phyloP scores from a whole-genome alignment of 306 rosid species.

The Delonix regia region DNA sequence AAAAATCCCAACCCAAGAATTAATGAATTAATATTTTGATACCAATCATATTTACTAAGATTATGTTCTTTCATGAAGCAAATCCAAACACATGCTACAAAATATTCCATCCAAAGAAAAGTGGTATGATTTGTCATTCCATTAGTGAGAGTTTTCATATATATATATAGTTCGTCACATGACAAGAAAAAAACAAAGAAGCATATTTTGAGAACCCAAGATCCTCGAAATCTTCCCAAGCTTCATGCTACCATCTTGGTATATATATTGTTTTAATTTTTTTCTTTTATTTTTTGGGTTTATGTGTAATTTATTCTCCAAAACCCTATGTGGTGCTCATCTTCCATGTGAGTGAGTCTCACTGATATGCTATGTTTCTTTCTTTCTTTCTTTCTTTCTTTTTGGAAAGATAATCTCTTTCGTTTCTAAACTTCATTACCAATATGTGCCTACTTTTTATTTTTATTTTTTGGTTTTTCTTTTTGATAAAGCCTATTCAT shows the following conservation, averaged over 20 bases:
- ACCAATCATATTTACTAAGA: conserved; percentile 55
- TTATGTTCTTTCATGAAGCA: conserved; percentile 41
- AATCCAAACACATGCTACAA: conserved; percentile 68
- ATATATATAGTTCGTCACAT: conserved; percentile 21
- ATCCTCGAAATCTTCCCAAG: neutral
- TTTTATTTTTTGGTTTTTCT: too few relatives aligned
- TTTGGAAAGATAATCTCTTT: neutral
- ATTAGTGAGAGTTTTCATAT: neutral
- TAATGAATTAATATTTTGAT: conserved; percentile 31
- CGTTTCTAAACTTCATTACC: neutral
- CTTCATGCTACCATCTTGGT: neutral
- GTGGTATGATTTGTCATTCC: conserved; percentile 16
- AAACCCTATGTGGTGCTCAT: neutral
- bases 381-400: too few relatives aligned
- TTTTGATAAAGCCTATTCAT: neutral
- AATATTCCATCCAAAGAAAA: conserved; percentile 56
- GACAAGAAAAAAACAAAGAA: neutral
- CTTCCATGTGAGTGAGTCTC: conserved; percentile 6
- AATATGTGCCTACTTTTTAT: neutral
- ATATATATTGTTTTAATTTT: neutral
- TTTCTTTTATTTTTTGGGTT: neutral
- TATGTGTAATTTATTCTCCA: neutral
- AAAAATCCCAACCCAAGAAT: conserved; percentile 40
- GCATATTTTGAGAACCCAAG: neutral
- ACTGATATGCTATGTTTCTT: neutral